These are phyloP conservation scores for Thecaphora thlaspeos DNA, from an alignment of 1,284 basidiomycete genomes.

Conservation along the genomic window DNA sequence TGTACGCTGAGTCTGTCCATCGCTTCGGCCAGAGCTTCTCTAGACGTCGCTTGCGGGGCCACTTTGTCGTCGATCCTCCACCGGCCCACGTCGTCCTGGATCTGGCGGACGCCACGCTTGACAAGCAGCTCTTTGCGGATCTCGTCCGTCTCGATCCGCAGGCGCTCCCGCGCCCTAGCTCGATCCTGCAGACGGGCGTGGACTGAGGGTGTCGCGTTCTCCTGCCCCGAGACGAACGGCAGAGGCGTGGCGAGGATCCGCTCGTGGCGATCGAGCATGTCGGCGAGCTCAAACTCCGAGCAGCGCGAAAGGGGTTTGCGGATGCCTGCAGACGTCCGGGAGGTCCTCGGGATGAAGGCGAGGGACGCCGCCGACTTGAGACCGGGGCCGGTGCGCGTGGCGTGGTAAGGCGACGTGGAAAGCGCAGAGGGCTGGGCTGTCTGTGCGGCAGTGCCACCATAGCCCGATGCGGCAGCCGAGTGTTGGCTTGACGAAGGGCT, in stretches of 20 bases:
- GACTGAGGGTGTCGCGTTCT: too few relatives aligned
- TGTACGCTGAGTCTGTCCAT: constrained; percentile 23
- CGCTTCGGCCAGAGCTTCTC: constrained; percentile 24
- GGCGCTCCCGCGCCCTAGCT: constrained; percentile 16
- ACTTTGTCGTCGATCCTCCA: constrained; percentile 15
- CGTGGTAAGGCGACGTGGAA: constrained; percentile 1
- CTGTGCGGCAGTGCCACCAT: too few relatives aligned
- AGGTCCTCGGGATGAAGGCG: constrained; percentile 27
- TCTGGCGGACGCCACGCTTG: constrained; percentile 19
- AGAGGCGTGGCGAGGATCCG: constrained; percentile 26
- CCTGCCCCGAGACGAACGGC: not conserved
- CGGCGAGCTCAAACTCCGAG: constrained; percentile 35
- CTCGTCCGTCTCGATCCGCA: constrained; percentile 17
- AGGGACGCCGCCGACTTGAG: constrained; percentile 15
- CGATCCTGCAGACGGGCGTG: not conserved
- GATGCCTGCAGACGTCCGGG: constrained; percentile 21
- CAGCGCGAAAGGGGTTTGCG: constrained; percentile 30
- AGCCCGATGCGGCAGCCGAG: constrained; percentile 6
- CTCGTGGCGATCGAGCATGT: constrained; percentile 32
- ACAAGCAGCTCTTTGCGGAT: constrained; percentile 26
- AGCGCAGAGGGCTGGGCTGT: too few relatives aligned
- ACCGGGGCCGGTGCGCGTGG: constrained; percentile 2
- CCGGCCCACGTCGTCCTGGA: constrained; percentile 19
- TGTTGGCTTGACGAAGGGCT: not conserved
- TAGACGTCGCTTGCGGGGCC: constrained; percentile 1